Evolutionary conservation across 768 basidiomycete species (phyloP), one percentile per base, ranked within the genome.

Genomic region (Porpolomopsis calyptriformis): DNA sequence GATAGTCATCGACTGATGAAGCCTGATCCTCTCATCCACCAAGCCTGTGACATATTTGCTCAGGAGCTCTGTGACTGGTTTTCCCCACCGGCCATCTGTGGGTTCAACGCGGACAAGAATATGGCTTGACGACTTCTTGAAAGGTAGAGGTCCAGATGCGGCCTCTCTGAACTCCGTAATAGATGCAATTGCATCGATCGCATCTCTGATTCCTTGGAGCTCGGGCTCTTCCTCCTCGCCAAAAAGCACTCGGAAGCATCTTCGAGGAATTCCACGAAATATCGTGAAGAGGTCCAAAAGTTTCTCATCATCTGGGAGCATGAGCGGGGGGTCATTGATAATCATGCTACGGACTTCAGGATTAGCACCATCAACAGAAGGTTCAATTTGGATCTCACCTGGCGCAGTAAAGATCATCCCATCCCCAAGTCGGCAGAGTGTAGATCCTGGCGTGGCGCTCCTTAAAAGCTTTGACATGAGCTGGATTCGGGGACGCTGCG

Each of bases 211-310:
- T 40, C 42, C 34, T 9, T 37, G 36, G 22, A 39, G 12, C n/a
- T 49, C 31, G 14, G 27, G 7, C n/a, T 20, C 22, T 25, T 37
- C 31, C 19, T n/a, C 29, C 12, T 10, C 25, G 7, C 18, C 35
- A 7, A 26, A 19, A 29, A 49, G 19, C 23, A 29, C 43, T 18
- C 29, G 24, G 31, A 38, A 34, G 49, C 45, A 49, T 5, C 20
- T 31, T 27, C 49, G 26, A 18, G 35, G 49, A 34, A 50, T 50
- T 47, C 49, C 49, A 37, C 23, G 37, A 31, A 50, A 50, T 12
- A 37, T 25, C 27, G 27, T 37, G 31, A 33, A 47, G 26, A 4
- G 23, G 3, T 34, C 23, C 14, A 10, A 27, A 22, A 49, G 45
- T 35, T 4, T 24, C 40, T 49, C 4, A 1, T 39, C 20, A 22